These are phyloP conservation scores for Spinellus fusiger DNA, from an alignment of 192 early-diverging fungal genomes.

Conservation along the genomic window DNA sequence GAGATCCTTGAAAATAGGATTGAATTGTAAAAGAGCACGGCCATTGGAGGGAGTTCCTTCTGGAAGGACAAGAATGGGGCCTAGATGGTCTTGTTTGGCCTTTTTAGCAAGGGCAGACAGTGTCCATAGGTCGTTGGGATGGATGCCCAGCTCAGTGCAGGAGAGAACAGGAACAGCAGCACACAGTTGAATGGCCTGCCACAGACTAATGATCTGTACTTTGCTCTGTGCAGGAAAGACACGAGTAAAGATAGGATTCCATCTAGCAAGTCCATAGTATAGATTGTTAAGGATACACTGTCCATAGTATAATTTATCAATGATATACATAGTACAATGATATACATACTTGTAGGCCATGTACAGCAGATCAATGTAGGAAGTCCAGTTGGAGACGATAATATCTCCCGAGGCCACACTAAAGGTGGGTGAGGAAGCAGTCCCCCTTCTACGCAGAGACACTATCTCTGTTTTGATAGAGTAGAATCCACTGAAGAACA, in stretches of 20 bases:
- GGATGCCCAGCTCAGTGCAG: conserved; percentile 2
- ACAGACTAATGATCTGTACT: conserved; percentile 46
- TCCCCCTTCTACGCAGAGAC: conserved; percentile 57
- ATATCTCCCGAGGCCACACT: conserved; percentile 58
- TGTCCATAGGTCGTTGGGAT: conserved; percentile 23
- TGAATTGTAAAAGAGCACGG: conserved; percentile 72
- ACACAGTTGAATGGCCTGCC: conserved; percentile 44
- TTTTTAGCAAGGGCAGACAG: conserved; percentile 37
- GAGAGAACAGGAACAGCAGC: conserved; percentile 41
- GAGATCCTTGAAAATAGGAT: conserved; percentile 62
- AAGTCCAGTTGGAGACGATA: conserved; percentile 75
- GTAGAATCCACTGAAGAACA: conserved; percentile 72
- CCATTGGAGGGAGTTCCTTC: conserved; percentile 87
- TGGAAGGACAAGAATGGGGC: conserved; percentile 64
- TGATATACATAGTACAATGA: not conserved
- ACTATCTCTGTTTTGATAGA: conserved; percentile 58
- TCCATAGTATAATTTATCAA: not conserved
- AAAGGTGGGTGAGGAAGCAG: not conserved
- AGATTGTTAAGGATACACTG: not conserved
- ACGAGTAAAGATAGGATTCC: conserved; percentile 57
- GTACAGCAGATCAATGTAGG: conserved; percentile 80
- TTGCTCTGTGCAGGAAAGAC: conserved; percentile 40
- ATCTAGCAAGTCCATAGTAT: conserved; percentile 35
- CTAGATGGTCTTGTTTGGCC: conserved; percentile 32
- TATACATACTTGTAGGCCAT: conserved; percentile 50